These are phyloP conservation scores for Coemansia sp. DNA, from an alignment of 192 early-diverging fungal species.

Conservation along the genomic window DNA sequence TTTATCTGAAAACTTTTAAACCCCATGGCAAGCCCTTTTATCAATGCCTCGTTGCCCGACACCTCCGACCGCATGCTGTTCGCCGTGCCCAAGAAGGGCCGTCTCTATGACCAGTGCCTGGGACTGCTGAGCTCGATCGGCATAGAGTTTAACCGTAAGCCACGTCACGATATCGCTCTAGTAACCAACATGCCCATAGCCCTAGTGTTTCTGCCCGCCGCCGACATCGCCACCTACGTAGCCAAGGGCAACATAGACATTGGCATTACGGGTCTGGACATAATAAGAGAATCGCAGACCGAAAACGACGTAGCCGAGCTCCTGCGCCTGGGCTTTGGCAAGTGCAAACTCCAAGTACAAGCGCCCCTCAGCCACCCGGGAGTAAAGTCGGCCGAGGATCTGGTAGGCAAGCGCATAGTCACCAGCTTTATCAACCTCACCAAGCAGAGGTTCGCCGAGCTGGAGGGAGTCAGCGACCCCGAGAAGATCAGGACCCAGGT, in stretches of 20 bases:
- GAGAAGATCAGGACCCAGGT: constrained; percentile 65
- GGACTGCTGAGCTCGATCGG: constrained; percentile 84
- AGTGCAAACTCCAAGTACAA: constrained; percentile 89
- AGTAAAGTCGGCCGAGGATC: constrained; percentile 55
- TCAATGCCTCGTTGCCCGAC: constrained; percentile 44
- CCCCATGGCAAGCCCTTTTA: constrained; percentile 20
- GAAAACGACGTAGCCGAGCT: constrained; percentile 69
- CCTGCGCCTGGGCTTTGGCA: constrained; percentile 84
- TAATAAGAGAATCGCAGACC: constrained; percentile 80
- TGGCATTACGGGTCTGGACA: constrained; percentile 96
- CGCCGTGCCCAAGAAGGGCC: constrained; percentile 98
- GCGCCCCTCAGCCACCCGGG: constrained; percentile 64
- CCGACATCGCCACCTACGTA: constrained; percentile 95
- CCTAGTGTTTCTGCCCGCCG: constrained; percentile 91
- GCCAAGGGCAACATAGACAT: constrained; percentile 94
- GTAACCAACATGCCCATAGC: constrained; percentile 92
- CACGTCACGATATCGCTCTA: constrained; percentile 95
- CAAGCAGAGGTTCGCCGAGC: constrained; percentile 62
- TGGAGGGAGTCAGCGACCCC: constrained; percentile 65
- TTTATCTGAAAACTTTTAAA: no score
- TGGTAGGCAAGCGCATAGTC: constrained; percentile 92
- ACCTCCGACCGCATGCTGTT: constrained; percentile 75
- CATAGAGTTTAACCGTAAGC: constrained; percentile 91
- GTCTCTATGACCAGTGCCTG: constrained; percentile 87
- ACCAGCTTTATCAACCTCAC: constrained; percentile 84